These are phyloP conservation scores for Wallacemonas rigidus DNA, from an alignment of 208 protist species.

Conservation along the genomic window DNA sequence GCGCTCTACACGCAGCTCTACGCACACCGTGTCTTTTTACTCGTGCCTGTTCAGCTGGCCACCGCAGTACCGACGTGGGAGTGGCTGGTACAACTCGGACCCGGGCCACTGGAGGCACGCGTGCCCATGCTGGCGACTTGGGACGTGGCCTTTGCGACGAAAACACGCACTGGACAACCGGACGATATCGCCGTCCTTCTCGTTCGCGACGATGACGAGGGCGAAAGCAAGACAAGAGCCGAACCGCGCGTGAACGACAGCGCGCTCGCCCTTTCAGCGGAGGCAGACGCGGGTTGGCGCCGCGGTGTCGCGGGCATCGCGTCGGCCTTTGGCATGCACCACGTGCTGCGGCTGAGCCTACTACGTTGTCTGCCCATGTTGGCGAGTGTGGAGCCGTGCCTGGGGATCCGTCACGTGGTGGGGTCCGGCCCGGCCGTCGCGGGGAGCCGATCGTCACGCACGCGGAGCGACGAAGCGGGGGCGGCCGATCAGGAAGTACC, in stretches of 20 bases:
- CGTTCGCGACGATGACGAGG: not conserved
- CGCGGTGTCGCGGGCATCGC: constrained; percentile 19
- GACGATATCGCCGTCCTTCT: constrained; percentile 29
- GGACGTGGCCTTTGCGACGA: constrained; percentile 39
- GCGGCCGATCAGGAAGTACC: not conserved
- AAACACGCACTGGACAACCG: constrained; percentile 17
- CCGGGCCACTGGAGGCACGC: constrained; percentile 36
- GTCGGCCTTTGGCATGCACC: constrained; percentile 47
- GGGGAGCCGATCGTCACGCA: too few relatives aligned
- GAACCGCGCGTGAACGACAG: not conserved
- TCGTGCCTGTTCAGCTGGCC: not conserved
- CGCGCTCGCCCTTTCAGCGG: not conserved
- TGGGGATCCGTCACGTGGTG: not conserved
- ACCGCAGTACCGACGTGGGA: not conserved
- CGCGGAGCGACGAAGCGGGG: not conserved
- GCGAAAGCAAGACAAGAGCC: not conserved
- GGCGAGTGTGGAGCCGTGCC: constrained; percentile 18
- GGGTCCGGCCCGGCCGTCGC: too few relatives aligned
- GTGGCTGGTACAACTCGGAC: constrained; percentile 34
- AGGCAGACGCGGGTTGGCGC: constrained; percentile 2
- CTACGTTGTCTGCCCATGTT: constrained; percentile 47
- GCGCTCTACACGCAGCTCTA: constrained; percentile 11
- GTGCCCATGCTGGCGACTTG: constrained; percentile 27
- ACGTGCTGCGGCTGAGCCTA: constrained; percentile 42
- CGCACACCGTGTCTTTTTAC: constrained; percentile 14